A percentile compares a stretch with the other conserved stretches of the same genome.
These are phyloP conservation scores for Aphanomyces euteiches DNA, from an alignment of 352 stramenopile species.

Conservation along the genomic window DNA sequence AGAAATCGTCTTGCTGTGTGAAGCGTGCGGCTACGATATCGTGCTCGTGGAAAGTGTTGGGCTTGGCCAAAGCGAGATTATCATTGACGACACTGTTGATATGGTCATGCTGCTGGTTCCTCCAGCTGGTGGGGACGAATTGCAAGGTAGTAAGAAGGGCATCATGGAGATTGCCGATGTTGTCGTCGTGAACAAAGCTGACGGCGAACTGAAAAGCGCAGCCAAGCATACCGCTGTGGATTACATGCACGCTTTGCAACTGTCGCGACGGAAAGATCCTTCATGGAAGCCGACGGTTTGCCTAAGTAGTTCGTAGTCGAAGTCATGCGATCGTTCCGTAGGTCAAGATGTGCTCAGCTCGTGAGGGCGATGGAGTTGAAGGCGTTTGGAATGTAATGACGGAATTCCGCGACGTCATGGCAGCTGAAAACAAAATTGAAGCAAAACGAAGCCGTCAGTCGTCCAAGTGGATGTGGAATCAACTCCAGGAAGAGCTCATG, in stretches of 20 bases:
- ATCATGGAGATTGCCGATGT: constrained; percentile 98
- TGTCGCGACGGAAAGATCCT: constrained; percentile 75
- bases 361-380: constrained; percentile 64
- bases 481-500: constrained; percentile 75
- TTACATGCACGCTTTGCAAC: constrained; percentile 77
- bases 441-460: constrained; percentile 64
- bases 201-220: constrained; percentile 83
- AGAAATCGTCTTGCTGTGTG: constrained; percentile 93
- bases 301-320: neutral
- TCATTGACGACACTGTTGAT: constrained; percentile 95
- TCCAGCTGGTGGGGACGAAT: constrained; percentile 93
- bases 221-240: constrained; percentile 69
- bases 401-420: constrained; percentile 59
- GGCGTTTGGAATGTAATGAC: constrained; percentile 65
- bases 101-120: constrained; percentile 95
- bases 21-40: constrained; percentile 91
- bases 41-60: constrained; percentile 97
- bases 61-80: constrained; percentile 96
- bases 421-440: constrained; percentile 56
- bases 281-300: constrained; percentile 70
- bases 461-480: constrained; percentile 81
- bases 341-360: constrained; percentile 69
- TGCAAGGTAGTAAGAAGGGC: constrained; percentile 98
- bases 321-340: constrained; percentile 26
- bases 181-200: constrained; percentile 97